Evolutionary conservation across 352 stramenopile genomes (phyloP), one percentile per base, ranked within the genome.

Genomic region (Globisporangium recalcitrans): DNA sequence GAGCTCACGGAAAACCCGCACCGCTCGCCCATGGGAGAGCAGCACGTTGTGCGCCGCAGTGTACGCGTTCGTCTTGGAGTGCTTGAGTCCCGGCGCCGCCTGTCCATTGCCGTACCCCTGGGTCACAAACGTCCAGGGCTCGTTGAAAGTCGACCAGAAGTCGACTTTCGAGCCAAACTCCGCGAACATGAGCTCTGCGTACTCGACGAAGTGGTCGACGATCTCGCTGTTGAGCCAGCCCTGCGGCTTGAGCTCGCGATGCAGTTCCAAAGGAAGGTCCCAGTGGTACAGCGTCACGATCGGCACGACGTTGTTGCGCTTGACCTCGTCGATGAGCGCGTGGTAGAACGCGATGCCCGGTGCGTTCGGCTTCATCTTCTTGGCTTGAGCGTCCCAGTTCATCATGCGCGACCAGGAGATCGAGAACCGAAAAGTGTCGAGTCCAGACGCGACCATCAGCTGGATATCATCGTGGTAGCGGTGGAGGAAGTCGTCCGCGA

Each of bases 221-320:
- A 90, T 85, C 21, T 71, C 72, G 3, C 38, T 11, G 56, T 85
- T 85, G 22, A 92, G 57, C 77, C 78, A 92, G 1, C 93, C 94
- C 44, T 80, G 79, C n/a, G 75, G 78, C 22, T 60, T 60, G 38
- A 95, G 87, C 27, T 88, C 69, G 13, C 88, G 80, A 65, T 98
- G 75, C 9, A 98, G 68, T 34, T 75, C 70, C 26, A 93, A 72
- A 8, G 96, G 96, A 13, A 98, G 64, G 73, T 99, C 96, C 94
- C 94, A 99, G 77, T 99, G 96, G 69, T 98, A 98, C n/a, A 99
- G 69, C 11, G 95, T 98, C 21, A 98, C 66, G 36, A 96, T 86
- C n/a, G 96, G 93, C 49, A 85, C 75, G 56, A 99, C 96, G 62
- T 81, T 74, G 54, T 80, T 71, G 2, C 54, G 67, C 6, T 82